Conservation (phyloP, 352 stramenopile genomes). For the Phytophthora ramorum region DNA sequence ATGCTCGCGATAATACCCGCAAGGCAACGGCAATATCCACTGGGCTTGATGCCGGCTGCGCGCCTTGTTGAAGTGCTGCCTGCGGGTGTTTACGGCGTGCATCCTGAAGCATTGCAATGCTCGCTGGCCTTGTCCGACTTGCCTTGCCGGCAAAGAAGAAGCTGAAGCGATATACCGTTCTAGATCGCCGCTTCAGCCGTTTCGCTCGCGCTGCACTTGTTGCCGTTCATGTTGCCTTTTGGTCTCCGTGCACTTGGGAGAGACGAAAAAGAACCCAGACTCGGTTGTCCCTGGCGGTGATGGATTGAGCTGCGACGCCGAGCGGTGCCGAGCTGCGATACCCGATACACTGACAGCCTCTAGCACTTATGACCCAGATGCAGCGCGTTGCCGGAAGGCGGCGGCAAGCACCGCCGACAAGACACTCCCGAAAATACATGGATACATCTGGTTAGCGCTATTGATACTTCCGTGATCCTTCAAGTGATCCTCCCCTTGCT, state of each 20-base stretch:
- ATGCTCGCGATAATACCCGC: background rate
- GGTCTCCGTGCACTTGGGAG: conserved; percentile 5
- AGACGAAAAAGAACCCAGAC: conserved; percentile 9
- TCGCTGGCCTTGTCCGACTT: conserved; percentile 22
- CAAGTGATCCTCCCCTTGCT: background rate
- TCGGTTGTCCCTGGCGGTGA: background rate
- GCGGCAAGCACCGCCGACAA: conserved; percentile 19
- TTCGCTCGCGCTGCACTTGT: conserved; percentile 10
- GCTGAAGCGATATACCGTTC: conserved; percentile 27
- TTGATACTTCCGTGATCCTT: conserved; percentile 20
- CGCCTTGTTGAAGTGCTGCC: conserved; percentile 19
- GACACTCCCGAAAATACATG: conserved; percentile 37
- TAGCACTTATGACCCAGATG: conserved; percentile 23
- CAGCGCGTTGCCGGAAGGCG: conserved; percentile 29
- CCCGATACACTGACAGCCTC: conserved; percentile 7
- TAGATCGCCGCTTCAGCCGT: conserved; percentile 20
- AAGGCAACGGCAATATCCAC: conserved; percentile 19
- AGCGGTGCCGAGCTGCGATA: conserved; percentile 15
- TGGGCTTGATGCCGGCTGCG: conserved; percentile 1
- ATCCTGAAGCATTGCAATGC: conserved; percentile 29
- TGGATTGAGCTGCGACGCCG: conserved; percentile 16
- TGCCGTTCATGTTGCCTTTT: background rate
- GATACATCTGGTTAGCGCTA: conserved; percentile 31
- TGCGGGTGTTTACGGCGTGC: conserved; percentile 22
- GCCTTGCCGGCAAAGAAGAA: background rate